Evolutionary conservation across 1,284 basidiomycete species (phyloP).

Genomic region (Boletus smithii): DNA sequence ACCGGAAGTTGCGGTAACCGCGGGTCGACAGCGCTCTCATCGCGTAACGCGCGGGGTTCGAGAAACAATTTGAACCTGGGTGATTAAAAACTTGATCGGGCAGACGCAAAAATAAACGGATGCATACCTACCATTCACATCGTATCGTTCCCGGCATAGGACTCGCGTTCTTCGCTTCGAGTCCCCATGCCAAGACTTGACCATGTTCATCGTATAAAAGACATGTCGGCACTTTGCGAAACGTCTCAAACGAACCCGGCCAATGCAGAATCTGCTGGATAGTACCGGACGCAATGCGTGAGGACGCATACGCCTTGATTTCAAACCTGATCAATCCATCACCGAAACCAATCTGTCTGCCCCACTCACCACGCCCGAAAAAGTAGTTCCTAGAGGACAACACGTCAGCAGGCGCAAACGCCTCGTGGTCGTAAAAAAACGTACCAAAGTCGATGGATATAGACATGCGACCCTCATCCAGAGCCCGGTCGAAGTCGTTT

Average conservation of each 20-base stretch:
- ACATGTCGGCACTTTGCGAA: conserved; percentile 79
- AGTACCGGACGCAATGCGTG: conserved; percentile 71
- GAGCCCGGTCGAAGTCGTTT: conserved; percentile 13
- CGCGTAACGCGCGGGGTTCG: conserved; percentile 71
- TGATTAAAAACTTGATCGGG: not conserved
- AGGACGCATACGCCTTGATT: conserved; percentile 71
- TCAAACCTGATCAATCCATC: not conserved
- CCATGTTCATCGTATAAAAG: conserved; percentile 70
- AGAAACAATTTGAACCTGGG: conserved; percentile 75
- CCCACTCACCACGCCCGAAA: conserved; percentile 73
- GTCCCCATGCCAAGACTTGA: conserved; percentile 70
- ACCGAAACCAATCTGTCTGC: not conserved
- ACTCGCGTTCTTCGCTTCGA: conserved; percentile 75
- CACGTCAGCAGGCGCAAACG: conserved; percentile 7
- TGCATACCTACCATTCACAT: conserved; percentile 59
- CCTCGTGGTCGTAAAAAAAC: conserved; percentile 17
- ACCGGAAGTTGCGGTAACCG: conserved; percentile 77
- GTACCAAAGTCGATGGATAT: conserved; percentile 77
- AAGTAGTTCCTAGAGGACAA: conserved; percentile 61
- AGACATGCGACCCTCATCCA: conserved; percentile 65
- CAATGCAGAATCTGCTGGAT: conserved; percentile 77
- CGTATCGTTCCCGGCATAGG: conserved; percentile 62
- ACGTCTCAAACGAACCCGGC: conserved; percentile 76
- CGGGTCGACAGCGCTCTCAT: conserved; percentile 62
- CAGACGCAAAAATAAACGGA: not conserved